A percentile compares a stretch with the other conserved stretches of the same genome.
These are phyloP conservation scores for Tuber melanosporum DNA, from an alignment of 495 filamentous ascomycete species.

Conservation along the genomic window DNA sequence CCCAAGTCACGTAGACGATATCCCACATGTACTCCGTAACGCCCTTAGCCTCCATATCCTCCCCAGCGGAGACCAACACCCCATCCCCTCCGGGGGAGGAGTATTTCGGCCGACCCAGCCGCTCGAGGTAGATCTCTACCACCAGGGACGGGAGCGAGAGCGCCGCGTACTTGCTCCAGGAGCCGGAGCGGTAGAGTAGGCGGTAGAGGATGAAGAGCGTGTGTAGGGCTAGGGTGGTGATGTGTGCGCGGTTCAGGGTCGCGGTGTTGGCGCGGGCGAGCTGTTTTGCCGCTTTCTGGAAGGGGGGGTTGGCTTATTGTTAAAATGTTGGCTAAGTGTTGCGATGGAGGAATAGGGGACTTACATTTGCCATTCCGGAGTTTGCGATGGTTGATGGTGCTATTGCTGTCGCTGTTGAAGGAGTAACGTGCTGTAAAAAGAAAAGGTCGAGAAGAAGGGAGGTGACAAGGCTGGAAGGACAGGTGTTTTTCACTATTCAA, in stretches of 20 bases:
- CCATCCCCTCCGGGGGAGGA: conserved; percentile 43
- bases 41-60: conserved; percentile 81
- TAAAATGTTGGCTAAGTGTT: not conserved
- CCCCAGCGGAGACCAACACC: conserved; percentile 65
- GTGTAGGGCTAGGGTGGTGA: conserved; percentile 64
- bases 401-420: not conserved
- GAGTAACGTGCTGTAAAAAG: not conserved
- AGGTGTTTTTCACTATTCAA: not conserved
- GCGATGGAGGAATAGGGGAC: not conserved
- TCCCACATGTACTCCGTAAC: conserved; percentile 98
- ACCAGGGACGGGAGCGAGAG: conserved; percentile 65
- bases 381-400: not conserved
- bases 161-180: conserved; percentile 53
- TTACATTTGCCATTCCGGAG: conserved; percentile 35
- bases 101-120: conserved; percentile 69
- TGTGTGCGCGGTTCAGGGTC: conserved; percentile 69
- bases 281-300: conserved; percentile 87
- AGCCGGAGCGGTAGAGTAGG: conserved; percentile 55
- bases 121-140: conserved; percentile 78
- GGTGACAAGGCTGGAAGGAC: not conserved
- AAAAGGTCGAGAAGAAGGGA: not conserved
- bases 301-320: conserved; percentile 7
- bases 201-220: conserved; percentile 61
- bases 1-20: conserved; percentile 86
- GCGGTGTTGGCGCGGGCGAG: conserved; percentile 72